These are phyloP conservation scores for Aspergillus phoenicis DNA, from an alignment of 2,329 filamentous ascomycete genomes.

Conservation along the genomic window DNA sequence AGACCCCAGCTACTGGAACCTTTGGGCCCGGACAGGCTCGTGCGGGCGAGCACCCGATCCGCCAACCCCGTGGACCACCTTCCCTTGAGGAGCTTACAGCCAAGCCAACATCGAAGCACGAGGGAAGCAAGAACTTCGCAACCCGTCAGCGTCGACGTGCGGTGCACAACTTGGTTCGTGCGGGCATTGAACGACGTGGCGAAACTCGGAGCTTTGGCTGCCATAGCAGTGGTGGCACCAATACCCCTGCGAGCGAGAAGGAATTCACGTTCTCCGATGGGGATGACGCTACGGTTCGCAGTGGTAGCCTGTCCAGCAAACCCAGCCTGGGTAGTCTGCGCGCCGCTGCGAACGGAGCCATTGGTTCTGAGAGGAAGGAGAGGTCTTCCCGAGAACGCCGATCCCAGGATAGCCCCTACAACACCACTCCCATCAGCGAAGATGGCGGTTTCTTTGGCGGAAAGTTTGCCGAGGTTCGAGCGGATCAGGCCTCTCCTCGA, in stretches of 20 bases:
- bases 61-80: conserved; percentile 90
- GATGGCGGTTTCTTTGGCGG: conserved; percentile 59
- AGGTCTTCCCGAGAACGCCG: conserved; percentile 60
- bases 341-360: conserved; percentile 78
- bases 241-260: conserved; percentile 86
- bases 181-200: conserved; percentile 81
- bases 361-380: conserved; percentile 83
- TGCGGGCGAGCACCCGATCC: conserved; percentile 89
- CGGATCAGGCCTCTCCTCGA: conserved; percentile 40
- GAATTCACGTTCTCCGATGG: conserved; percentile 71
- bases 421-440: conserved; percentile 66
- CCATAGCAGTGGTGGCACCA: conserved; percentile 67
- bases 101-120: conserved; percentile 88
- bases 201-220: conserved; percentile 69
- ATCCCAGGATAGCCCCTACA: conserved; percentile 56
- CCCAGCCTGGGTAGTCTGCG: conserved; percentile 73
- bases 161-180: conserved; percentile 86
- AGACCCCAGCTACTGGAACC: conserved; percentile 76
- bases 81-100: conserved; percentile 85
- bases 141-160: conserved; percentile 89
- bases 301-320: conserved; percentile 78
- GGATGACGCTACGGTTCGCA: conserved; percentile 74
- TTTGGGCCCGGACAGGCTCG: conserved; percentile 93
- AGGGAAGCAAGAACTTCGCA: conserved; percentile 96
- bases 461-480: conserved; percentile 55